Conservation (phyloP, 257 asterid genomes). For the Misopates orontium region DNA sequence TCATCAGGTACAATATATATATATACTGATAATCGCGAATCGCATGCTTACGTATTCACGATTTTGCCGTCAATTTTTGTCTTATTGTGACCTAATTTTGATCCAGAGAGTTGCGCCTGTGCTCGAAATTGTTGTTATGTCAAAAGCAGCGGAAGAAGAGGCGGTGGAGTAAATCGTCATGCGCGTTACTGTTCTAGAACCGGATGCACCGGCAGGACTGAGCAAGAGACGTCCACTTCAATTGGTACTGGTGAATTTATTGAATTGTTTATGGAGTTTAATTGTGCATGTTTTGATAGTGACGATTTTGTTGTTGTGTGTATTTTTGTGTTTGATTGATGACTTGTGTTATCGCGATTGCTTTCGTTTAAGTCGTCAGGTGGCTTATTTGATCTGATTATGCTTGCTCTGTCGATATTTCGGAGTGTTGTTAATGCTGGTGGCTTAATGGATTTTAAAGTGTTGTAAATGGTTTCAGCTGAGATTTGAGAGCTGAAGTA, state of each 20-base stretch:
- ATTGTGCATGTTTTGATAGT: neutral
- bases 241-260: constrained; percentile 30
- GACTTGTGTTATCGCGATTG: neutral
- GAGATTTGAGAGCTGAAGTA: constrained; percentile 17
- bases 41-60: neutral
- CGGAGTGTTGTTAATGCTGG: neutral
- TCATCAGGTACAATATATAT: constrained; percentile 39
- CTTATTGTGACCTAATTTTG: constrained; percentile 8
- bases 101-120: constrained; percentile 44
- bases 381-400: neutral
- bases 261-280: neutral
- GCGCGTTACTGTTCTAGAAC: constrained; percentile 29
- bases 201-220: constrained; percentile 57
- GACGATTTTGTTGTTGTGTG: neutral
- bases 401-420: neutral
- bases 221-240: constrained; percentile 56
- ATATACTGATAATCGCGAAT: neutral
- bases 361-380: no score
- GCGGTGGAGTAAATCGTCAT: constrained; percentile 17
- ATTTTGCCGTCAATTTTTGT: neutral
- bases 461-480: neutral
- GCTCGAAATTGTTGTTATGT: constrained; percentile 26
- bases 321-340: neutral
- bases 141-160: constrained; percentile 13
- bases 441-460: neutral